phyloP scores from a whole-genome alignment of 257 asterid genomes.

The Asclepias syriaca region DNA sequence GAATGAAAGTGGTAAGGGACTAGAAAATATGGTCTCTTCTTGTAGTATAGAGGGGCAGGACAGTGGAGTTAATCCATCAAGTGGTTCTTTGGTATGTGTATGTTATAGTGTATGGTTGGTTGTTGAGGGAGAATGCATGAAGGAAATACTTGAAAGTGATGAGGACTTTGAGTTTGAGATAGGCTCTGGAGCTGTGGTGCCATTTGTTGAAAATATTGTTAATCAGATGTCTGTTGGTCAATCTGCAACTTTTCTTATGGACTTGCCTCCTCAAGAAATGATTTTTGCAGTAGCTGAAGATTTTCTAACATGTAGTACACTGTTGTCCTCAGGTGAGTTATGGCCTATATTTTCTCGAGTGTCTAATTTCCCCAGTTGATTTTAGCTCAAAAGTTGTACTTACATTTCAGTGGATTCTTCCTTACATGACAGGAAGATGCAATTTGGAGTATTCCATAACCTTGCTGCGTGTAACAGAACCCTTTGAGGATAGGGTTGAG shows the following conservation, averaged over 20 bases:
- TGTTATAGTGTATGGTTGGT: constrained; percentile 57
- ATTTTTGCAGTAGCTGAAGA: constrained; percentile 66
- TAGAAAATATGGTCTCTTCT: constrained; percentile 24
- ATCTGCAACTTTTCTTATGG: constrained; percentile 57
- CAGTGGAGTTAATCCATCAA: constrained; percentile 48
- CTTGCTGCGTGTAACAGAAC: constrained; percentile 66
- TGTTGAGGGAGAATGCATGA: constrained; percentile 36
- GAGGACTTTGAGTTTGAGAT: constrained; percentile 90
- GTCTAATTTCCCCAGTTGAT: not conserved
- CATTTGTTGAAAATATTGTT: constrained; percentile 64
- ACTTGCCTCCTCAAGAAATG: constrained; percentile 56
- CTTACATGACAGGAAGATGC: constrained; percentile 40
- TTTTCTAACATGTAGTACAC: constrained; percentile 36
- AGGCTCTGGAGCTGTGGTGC: constrained; percentile 66
- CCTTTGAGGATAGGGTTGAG: constrained; percentile 93
- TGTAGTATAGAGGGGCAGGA: constrained; percentile 36
- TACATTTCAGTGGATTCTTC: not conserved
- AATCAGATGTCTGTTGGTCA: constrained; percentile 71
- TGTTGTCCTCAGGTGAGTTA: constrained; percentile 57
- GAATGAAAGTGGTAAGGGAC: constrained; percentile 14
- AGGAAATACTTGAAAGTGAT: constrained; percentile 72
- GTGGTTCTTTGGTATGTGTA: constrained; percentile 65
- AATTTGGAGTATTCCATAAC: constrained; percentile 57
- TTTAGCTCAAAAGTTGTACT: not conserved
- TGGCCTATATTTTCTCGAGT: constrained; percentile 3